Base-by-base conservation (phyloP, 2,329 filamentous ascomycete species). In the Clarireedia monteithiana region DNA sequence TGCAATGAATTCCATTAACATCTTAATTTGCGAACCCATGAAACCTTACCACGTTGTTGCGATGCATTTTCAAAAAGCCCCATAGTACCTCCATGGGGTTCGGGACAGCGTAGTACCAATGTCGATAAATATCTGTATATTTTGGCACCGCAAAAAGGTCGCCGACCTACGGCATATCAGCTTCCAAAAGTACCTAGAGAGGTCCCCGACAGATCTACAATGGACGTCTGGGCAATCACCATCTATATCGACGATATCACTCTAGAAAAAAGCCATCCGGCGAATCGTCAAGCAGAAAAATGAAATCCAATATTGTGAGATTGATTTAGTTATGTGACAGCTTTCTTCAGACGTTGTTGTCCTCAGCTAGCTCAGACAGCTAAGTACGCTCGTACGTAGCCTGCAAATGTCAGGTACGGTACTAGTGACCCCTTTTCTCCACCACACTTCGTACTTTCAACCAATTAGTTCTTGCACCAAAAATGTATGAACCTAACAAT, bases 201-300 rank as follows among this genome's bases (percentile, higher is more conserved):
- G 46, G 27, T 50, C 46, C 52, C 52, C 52, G 52, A 50, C 42
- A 34, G 26, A 15, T 42, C 26, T 44, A 30, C 46, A 44, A 49
- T 55, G 26, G 52, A 50, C 27, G 26, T 30, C 20, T 44, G 48
- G 34, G 12, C 15, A 42, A n/a, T 42, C 6, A 36, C 24, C 24
- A n/a, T 47, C 44, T 27, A 47, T 23, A 47, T 24, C 23, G 4
- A 24, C 15, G 15, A 47, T 47, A 47, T 24, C 26, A 44, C 40
- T 17, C n/a, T 12, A 17, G 23, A 26, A 30, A 47, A 47, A 27
- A 24, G 20, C 20, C 44, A 47, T 47, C 24, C 27, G 9, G 20
- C 20, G 20, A 20, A 20, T 20, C 20, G 2, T 20, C 7, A 14
- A 42, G 44, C 27, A 27, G 23, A 30, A 23, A 47, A 47, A 47